Evolutionary conservation across 2,329 filamentous ascomycete genomes (phyloP).

Genomic region (Pseudogymnoascus pannorum): DNA sequence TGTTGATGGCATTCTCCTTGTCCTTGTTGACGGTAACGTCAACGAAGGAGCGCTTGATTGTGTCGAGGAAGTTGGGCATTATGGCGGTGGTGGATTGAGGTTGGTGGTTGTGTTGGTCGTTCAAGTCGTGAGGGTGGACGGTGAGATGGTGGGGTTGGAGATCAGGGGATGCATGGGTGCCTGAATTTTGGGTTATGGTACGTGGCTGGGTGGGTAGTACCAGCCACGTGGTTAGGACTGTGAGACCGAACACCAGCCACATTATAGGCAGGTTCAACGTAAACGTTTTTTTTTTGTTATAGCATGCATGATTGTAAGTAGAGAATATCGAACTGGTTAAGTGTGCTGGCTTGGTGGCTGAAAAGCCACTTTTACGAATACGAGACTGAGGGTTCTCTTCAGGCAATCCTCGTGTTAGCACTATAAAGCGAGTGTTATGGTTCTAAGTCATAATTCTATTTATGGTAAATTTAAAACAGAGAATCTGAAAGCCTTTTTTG

Average conservation of each 20-base stretch:
- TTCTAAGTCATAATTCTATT: too few species aligned
- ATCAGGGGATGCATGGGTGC: constrained; percentile 1
- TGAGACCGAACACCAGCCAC: background rate
- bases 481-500: too few species aligned
- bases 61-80: constrained; percentile 68
- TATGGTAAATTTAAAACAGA: too few species aligned
- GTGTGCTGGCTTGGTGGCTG: background rate
- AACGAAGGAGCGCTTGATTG: constrained; percentile 73
- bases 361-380: background rate
- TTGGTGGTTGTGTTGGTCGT: background rate
- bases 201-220: too few species aligned
- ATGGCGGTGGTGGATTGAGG: constrained; percentile 5
- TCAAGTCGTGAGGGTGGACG: background rate
- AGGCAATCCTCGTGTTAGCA: too few species aligned
- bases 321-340: background rate
- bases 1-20: constrained; percentile 71
- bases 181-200: constrained; percentile 6
- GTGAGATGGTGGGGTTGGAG: constrained; percentile 7
- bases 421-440: too few species aligned
- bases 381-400: too few species aligned
- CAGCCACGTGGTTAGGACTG: background rate
- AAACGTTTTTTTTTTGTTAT: background rate
- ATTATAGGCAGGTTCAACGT: background rate
- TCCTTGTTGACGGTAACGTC: constrained; percentile 69
- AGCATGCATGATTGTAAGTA: background rate